Evolutionary conservation across 2,329 filamentous ascomycete species (phyloP).

Genomic region (Helminthosporium solani): DNA sequence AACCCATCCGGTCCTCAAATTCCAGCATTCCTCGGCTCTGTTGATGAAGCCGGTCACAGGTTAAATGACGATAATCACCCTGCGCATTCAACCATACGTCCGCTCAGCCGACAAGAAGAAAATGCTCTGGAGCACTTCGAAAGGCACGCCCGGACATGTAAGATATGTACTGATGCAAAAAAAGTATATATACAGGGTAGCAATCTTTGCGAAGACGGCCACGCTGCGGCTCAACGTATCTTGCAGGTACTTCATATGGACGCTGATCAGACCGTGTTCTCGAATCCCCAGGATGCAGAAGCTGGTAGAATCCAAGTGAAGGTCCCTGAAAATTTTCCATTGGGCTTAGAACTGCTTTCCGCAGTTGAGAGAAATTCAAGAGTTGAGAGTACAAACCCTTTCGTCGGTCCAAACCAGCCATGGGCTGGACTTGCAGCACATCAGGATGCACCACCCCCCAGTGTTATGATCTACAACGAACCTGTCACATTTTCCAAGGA

Average conservation of each 20-base stretch:
- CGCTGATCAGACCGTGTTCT: constrained; percentile 20
- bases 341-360: constrained; percentile 19
- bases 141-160: constrained; percentile 25
- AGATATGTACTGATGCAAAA: constrained; percentile 20
- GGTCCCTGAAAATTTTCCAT: constrained; percentile 20
- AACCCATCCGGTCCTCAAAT: not conserved
- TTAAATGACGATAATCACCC: constrained; percentile 23
- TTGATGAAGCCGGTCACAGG: constrained; percentile 23
- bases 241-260: constrained; percentile 26
- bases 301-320: constrained; percentile 16
- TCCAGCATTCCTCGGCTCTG: not conserved
- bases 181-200: constrained; percentile 20
- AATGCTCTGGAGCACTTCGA: constrained; percentile 27
- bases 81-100: constrained; percentile 5
- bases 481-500: constrained; percentile 7
- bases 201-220: constrained; percentile 25
- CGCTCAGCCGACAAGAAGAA: constrained; percentile 9
- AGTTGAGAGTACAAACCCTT: constrained; percentile 17
- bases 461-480: constrained; percentile 9
- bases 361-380: constrained; percentile 21
- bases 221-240: constrained; percentile 19
- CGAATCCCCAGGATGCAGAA: constrained; percentile 13
- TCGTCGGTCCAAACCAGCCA: constrained; percentile 19
- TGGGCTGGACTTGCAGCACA: constrained; percentile 9
- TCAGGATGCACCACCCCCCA: constrained; percentile 3